phyloP scores from a whole-genome alignment of 2,329 filamentous ascomycete species.

The Chlorencoelia australis region DNA sequence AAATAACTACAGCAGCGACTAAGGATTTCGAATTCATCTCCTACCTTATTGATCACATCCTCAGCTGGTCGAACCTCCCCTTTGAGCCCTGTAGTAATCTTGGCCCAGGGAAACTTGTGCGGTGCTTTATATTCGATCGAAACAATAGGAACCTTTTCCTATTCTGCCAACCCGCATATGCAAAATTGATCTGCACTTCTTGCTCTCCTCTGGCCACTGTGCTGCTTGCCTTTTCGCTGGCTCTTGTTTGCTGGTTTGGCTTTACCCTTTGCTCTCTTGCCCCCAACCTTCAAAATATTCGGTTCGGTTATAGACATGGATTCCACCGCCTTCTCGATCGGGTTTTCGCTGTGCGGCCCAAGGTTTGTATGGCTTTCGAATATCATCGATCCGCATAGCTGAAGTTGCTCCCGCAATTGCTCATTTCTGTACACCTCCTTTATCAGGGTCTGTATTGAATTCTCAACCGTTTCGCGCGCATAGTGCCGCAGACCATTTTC shows the following conservation, averaged over 20 bases:
- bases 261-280: too few species aligned
- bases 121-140: conserved; percentile 5
- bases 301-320: background rate
- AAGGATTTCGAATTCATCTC: background rate
- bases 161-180: conserved; percentile 1
- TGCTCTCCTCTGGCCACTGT: background rate
- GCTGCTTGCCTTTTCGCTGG: background rate
- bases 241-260: too few species aligned
- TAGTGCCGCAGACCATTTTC: background rate
- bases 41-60: background rate
- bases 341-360: background rate
- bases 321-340: background rate
- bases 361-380: conserved; percentile 1
- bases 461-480: background rate
- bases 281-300: too few species aligned
- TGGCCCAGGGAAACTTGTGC: conserved; percentile 3
- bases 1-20: conserved; percentile 3
- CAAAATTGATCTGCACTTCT: conserved; percentile 2
- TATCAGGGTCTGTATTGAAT: background rate
- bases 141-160: background rate
- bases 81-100: background rate
- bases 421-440: background rate
- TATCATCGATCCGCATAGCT: background rate
- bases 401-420: background rate
- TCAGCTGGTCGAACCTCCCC: conserved; percentile 1